Conservation (phyloP, 805 yeast species). For the Starmerella stellata region DNA sequence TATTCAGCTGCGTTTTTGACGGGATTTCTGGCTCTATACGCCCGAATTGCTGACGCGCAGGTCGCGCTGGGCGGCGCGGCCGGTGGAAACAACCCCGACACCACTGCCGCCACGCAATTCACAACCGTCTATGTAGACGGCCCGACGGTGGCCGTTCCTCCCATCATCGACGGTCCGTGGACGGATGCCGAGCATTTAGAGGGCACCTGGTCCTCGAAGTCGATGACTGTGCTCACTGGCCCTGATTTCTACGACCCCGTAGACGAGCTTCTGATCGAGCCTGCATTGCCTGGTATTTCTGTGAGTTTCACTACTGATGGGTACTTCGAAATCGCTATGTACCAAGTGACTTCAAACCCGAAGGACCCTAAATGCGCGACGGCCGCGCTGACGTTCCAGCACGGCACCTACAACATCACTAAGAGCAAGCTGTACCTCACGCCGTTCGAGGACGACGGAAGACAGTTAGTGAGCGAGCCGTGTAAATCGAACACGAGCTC, state of each 20-base stretch:
- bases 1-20: no score
- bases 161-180: constrained; percentile 17
- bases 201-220: constrained; percentile 93
- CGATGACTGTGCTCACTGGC: constrained; percentile 89
- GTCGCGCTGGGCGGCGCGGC: constrained; percentile 7
- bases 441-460: constrained; percentile 77
- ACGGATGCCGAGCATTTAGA: constrained; percentile 25
- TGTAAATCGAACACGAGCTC: constrained; percentile 31
- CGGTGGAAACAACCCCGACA: constrained; percentile 4
- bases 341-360: constrained; percentile 35
- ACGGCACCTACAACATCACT: constrained; percentile 54
- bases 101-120: constrained; percentile 1
- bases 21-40: no score
- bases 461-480: constrained; percentile 78
- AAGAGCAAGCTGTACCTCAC: constrained; percentile 41
- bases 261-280: constrained; percentile 85
- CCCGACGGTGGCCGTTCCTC: constrained; percentile 9
- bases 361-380: constrained; percentile 58
- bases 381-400: constrained; percentile 73
- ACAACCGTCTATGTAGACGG: constrained; percentile 7
- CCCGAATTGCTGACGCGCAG: constrained; percentile 1
- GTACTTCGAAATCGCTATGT: constrained; percentile 71
- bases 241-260: constrained; percentile 88
- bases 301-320: constrained; percentile 90
- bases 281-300: constrained; percentile 85